Base-by-base conservation (phyloP, 2,329 filamentous ascomycete species). In the Diplodia intermedia region DNA sequence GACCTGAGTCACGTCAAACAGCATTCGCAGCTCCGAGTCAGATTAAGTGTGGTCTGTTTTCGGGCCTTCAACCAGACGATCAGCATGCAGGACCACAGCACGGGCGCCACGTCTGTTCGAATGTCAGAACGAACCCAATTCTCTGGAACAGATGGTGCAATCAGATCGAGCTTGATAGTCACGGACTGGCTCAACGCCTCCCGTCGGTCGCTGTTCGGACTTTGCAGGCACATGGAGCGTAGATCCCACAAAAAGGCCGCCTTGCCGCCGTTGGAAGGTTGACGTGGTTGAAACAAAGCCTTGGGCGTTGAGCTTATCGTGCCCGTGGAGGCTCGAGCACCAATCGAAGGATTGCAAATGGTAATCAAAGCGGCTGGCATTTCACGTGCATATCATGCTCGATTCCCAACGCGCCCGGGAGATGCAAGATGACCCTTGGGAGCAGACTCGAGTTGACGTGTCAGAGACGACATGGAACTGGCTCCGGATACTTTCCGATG, bases 211-310 rank as follows among this genome's bases (percentile, higher is more conserved):
- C 57, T 52, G 14, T 38, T 36, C 31, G 43, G 29, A 31, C 12
- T 23, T n/a, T n/a, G 47, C 26, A 52, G 47, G n/a, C 47, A 33
- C 40, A 52, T 52, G 29, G 36, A 23, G 18, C 15, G 31, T 29
- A 23, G 5, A 52, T 52, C 29, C 23, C 2, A 23, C n/a, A 26
- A 23, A 52, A 52, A 49, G 29, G 47, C 60, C 43, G 29, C 50
- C 23, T 52, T 31, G 31, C 47, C 60, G 60, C 29, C 29, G 43
- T 29, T 38, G 18, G 47, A 15, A 52, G n/a, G 29, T 63, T 63
- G 47, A 52, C 50, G 49, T 31, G 29, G 29, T 63, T 63, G 60
- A 52, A 63, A 62, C 43, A 49, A 36, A 62, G 57, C n/a, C 38
- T 36, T 23, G 57, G 26, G 18, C 40, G 40, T 47, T 20, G 26